Evolutionary conservation across 2,329 filamentous ascomycete genomes (phyloP), one percentile per base, ranked within the genome.

Genomic region (Grosmannia serpens): DNA sequence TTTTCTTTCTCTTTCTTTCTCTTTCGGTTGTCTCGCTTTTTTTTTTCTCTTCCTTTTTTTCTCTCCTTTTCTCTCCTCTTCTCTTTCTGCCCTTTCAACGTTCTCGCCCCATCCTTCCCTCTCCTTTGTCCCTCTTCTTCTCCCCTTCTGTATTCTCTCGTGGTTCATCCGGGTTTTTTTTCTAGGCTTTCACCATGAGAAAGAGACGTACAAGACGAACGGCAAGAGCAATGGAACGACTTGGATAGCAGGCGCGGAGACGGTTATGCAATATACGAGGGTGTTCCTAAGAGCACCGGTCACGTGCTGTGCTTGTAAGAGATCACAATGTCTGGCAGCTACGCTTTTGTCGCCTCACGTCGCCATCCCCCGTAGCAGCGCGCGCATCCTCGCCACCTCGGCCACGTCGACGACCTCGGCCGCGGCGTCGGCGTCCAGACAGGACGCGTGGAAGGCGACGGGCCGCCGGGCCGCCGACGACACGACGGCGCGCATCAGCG

Each of bases 391-490:
- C 1, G 17, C 57, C 2, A 69, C 64, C 59, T 73, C 71, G 0
- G 60, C 59, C 3, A 55, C 59, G 56, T 72, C 64, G 1, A 71
- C 46, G 15, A 59, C 31, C 33, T 66, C 64, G 13, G 58, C 44
- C 17, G 64, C 63, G 2, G 58, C 62, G 2, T 55, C 64, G 7
- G 54, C 53, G 1, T 59, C 64, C 41, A 76, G 62, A 57, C 75
- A 77, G 5, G 78, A 77, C 7, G 78, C 77, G 59, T 82, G 79
- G 51, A 80, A 70, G 71, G 44, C 63, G 61, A 62, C 59, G 4
- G 15, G 55, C 7, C 31, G 29, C 15, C n/a, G 7, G 13, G 46
- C 4, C 7, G 27, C 53, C 51, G 6, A 58, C 59, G 35, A 60
- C 35, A 61, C 63, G 26, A 77, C 60, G 5, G 58, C 62, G 10